Evolutionary conservation across 768 basidiomycete species (phyloP).

Genomic region (Dioszegia aurantiaca): DNA sequence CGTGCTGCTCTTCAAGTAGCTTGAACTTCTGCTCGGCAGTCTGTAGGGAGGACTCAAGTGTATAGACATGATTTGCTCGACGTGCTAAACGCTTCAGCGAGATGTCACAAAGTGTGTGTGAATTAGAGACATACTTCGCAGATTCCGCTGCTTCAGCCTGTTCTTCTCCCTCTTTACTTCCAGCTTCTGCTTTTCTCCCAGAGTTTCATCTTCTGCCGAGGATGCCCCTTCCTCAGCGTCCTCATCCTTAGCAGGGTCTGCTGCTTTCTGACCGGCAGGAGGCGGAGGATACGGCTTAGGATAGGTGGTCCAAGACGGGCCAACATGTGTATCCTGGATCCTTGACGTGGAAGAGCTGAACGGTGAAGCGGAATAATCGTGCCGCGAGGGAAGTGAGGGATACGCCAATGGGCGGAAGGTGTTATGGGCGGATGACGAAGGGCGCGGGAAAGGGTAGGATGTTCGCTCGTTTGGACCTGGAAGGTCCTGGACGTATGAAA

Average conservation of each 20-base stretch:
- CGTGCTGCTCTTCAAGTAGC: slow-evolving; percentile 12
- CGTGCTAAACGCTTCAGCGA: slow-evolving; percentile 27
- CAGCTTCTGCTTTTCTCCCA: slow-evolving; percentile 29
- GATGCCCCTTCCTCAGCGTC: not conserved
- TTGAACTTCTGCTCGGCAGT: not conserved
- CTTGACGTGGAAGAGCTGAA: no score
- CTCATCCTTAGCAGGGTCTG: not conserved
- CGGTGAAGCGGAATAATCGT: no score
- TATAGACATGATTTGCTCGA: slow-evolving; percentile 35
- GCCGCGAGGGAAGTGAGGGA: no score
- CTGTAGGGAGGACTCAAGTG: slow-evolving; percentile 24
- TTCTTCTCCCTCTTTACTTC: slow-evolving; percentile 38
- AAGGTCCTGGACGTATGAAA: no score
- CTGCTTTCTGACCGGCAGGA: not conserved
- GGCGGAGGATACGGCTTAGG: no score
- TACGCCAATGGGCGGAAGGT: no score
- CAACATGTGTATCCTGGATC: no score
- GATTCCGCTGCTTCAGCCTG: slow-evolving; percentile 39
- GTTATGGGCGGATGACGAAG: no score
- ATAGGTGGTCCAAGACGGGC: no score
- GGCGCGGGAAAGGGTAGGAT: no score
- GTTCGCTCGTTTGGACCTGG: no score
- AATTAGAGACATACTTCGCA: slow-evolving; percentile 28
- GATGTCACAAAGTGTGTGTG: no score
- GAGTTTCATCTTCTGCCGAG: slow-evolving; percentile 13